Evolutionary conservation across 441 rosid species (phyloP), one percentile per base, ranked within the genome.

Genomic region (Populus hybrid): DNA sequence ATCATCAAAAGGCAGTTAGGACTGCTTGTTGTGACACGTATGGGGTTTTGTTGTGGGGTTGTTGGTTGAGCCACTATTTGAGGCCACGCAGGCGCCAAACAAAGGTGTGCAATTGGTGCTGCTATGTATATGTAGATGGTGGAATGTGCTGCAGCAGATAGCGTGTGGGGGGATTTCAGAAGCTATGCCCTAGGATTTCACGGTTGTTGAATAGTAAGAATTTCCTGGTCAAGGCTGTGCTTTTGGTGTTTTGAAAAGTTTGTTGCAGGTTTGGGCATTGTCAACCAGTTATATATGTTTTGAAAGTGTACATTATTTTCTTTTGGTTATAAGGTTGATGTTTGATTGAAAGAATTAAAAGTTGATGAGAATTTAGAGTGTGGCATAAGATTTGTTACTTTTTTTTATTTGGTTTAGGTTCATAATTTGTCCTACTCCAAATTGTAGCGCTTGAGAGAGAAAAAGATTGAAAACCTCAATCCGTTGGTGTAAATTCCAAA

Each of bases 31-130:
- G 89, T 7, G 92, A 91, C 67, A 79, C 87, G 21, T 76, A 91
- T 75, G 97, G 91, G 36, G 87, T 79, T 8, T 81, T 94, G 34
- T 46, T 89, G 95, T 26, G 2, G 85, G 77, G 32, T 65, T 95
- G 90, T 91, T 70, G 90, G 84, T 72, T 85, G 86, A 89, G 92
- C 94, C 57, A 14, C 76, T 91, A 79, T 88, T 92, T 28, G 92
- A 89, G 81, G 97, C 91, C 5, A 91, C 89, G 96, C 87, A 83
- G n/a, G 92, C 88, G 81, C 98, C 86, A 86, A 88, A 88, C 80
- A 95, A 90, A 81, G 92, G 83, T 46, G 97, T 89, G 63, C 98
- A 90, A 83, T 81, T 92, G 71, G 97, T 79, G 98, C 99, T 14
- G 90, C 97, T 32, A 77, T 85, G 76, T 93, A 46, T 14, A 46